Base-by-base conservation (phyloP, 2,329 filamentous ascomycete species). In the Fusarium pseudoanthophilum region DNA sequence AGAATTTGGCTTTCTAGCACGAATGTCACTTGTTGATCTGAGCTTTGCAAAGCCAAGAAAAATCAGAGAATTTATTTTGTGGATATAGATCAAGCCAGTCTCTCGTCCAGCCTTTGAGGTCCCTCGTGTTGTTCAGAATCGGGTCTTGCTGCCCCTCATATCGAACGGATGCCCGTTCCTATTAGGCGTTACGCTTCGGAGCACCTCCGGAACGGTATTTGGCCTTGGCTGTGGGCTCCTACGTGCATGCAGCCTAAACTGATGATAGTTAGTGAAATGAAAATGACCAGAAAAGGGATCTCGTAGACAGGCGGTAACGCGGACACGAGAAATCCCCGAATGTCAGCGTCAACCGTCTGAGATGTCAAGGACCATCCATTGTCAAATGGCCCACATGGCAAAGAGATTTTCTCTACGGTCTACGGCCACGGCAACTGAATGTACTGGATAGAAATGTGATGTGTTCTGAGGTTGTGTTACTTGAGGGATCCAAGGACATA, bases 151-250 rank as follows among this genome's bases (percentile, higher is more conserved):
- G 39, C 36, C 46, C 39, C 37, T 24, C 10, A 39, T 43, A 7
- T 39, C 26, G 14, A 10, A 63, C 32, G n/a, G 43, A 60, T 60
- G 32, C 11, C 24, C 43, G 39, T n/a, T 51, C 16, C 28, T 40
- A 40, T 30, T 45, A 36, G 24, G n/a, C 18, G 14, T 39, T 53
- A 21, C 52, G 26, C 20, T 67, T 42, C 67, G 67, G 65, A 69
- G 45, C 20, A 58, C 39, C 65, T 69, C 65, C 58, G 58, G 51
- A 37, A 37, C 21, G 21, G 36, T 46, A 16, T 46, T 21, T 34
- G 14, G 45, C 26, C 65, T 69, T 64, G 45, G 57, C 28, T 20
- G 20, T 45, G 24, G 26, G 52, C 36, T 45, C 20, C 49, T n/a
- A 30, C 21, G 24, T 39, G 32, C 26, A 68, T 55, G 42, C 28